Evolutionary conservation across 2,329 filamentous ascomycete genomes (phyloP), one percentile per base, ranked within the genome.

Genomic region (Sporothrix brunneoviolacea): DNA sequence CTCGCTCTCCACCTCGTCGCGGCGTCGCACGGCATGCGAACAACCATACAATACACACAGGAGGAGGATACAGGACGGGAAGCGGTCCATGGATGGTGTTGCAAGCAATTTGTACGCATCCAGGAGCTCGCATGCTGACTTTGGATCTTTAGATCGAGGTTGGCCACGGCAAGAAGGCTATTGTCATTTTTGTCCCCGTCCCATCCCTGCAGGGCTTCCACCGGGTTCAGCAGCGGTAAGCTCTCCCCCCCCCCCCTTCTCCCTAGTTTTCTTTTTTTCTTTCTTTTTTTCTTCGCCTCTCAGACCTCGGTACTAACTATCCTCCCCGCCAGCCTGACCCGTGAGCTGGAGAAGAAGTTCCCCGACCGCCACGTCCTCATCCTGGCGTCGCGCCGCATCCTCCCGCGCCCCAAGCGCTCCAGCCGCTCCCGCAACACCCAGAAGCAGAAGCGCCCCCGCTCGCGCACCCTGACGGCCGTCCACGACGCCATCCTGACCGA

Each of bases 261-360:
- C 13, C 30, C 15, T 35, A 15, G 18, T 45, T 10, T 22, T 40
- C 28, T 40, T 18, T 5, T 13, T 6, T 15, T 1, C 8, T 12
- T 13, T 2, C 2, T 8, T 6, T 22, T 5, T 19, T 19, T 18
- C 15, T 27, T 9, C 30, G 24, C 3, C n/a, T 27, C 8, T 27
- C 21, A 35, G 35, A 41, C 27, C 12, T 15, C n/a, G n/a, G 2
- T 18, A 5, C 21, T 50, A 18, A 44, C 37, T 46, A n/a, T 22
- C 24, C 24, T 6, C 10, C 35, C 8, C 8, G 4, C 13, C 18
- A 97, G 91, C 72, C 85, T 98, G 71, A 98, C 93, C 76, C 93
- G 93, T 78, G 93, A 98, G 83, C 91, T 98, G 71, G 93, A 98
- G 87, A 98, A 98, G 90, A 98, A 98, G 82, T 98, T 98, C 89